Evolutionary conservation across 2,329 filamentous ascomycete genomes (phyloP).

Genomic region (Bipolaris cookei): DNA sequence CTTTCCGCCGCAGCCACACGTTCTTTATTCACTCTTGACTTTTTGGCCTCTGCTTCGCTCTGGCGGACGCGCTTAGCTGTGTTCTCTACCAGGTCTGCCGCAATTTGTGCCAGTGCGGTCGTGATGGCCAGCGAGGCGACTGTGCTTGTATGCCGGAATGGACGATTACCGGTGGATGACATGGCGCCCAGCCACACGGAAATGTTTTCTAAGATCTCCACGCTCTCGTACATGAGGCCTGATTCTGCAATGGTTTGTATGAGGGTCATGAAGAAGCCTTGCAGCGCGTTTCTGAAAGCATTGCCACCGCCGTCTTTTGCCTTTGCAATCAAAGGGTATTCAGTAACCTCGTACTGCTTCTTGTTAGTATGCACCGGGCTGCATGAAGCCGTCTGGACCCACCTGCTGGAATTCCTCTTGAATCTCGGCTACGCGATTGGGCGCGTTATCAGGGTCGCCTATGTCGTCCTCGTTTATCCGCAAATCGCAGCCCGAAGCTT

Average conservation of each 20-base stretch:
- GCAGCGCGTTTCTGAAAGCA: slow-evolving; percentile 77
- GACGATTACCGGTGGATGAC: slow-evolving; percentile 84
- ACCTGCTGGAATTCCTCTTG: slow-evolving; percentile 86
- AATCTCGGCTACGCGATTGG: slow-evolving; percentile 79
- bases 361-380: slow-evolving; percentile 18
- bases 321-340: slow-evolving; percentile 90
- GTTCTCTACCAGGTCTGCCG: slow-evolving; percentile 71
- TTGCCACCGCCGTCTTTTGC: slow-evolving; percentile 76
- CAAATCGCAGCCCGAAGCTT: slow-evolving; percentile 78
- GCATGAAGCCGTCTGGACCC: slow-evolving; percentile 37
- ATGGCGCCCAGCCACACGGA: slow-evolving; percentile 88
- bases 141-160: slow-evolving; percentile 93
- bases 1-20: slow-evolving; percentile 75
- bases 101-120: slow-evolving; percentile 76
- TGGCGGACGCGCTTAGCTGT: slow-evolving; percentile 80
- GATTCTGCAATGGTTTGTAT: slow-evolving; percentile 80
- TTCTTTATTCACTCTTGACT: slow-evolving; percentile 76
- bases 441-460: slow-evolving; percentile 84
- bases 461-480: slow-evolving; percentile 83
- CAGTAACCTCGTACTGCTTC: slow-evolving; percentile 73
- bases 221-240: slow-evolving; percentile 79
- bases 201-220: slow-evolving; percentile 82
- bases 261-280: slow-evolving; percentile 79
- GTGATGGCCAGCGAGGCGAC: slow-evolving; percentile 81
- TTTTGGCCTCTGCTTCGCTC: slow-evolving; percentile 76